Evolutionary conservation across 257 asterid species (phyloP), one percentile per base, ranked within the genome.

Genomic region (Ajuga chamaepitys): DNA sequence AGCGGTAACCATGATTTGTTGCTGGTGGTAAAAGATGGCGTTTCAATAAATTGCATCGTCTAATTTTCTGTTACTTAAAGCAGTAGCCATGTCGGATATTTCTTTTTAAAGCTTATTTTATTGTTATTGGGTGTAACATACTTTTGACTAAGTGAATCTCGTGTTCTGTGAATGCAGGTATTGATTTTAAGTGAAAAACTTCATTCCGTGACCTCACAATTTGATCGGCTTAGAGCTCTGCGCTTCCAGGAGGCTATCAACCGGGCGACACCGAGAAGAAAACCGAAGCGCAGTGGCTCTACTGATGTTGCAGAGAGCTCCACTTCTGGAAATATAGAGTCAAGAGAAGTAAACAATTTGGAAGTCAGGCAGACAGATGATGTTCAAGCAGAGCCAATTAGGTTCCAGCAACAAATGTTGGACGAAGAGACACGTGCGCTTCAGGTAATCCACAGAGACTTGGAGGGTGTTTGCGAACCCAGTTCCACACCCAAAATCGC

Each of bases 171-270:
- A n/a, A 12, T 70, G 63, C 84, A 93, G 99, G 95, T 94, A 51
- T 71, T 94, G 71, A 94, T 94, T 77, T 75, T 88, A 74, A 84
- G 99, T 42, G 96, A 94, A 80, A 94, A 82, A 79, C 95, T 90
- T 64, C 95, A 86, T 69, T 78, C 85, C 13, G 97, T 90, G 59
- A 83, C 99, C 30, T 90, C 96, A 30, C 84, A 82, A 70, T 94
- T 90, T 72, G 99, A 94, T 76, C 85, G 79, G 76, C 87, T 94
- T 62, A 83, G 97, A 79, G 99, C 97, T 56, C n/a, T 90, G 63
- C 95, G 94, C 38, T 94, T 88, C 84, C 99, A 85, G 81, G 95
- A 94, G 58, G 93, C 91, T 41, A 85, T 94, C 61, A 90, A 88
- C 77, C 81, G 95, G 57, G 93, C 77, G 45, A 68, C 89, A 40